Percentiles rank a stretch among this genome's conserved stretches.
Evolutionary conservation across 2,329 filamentous ascomycete genomes (phyloP).

Genomic region (Penicillium sp.): DNA sequence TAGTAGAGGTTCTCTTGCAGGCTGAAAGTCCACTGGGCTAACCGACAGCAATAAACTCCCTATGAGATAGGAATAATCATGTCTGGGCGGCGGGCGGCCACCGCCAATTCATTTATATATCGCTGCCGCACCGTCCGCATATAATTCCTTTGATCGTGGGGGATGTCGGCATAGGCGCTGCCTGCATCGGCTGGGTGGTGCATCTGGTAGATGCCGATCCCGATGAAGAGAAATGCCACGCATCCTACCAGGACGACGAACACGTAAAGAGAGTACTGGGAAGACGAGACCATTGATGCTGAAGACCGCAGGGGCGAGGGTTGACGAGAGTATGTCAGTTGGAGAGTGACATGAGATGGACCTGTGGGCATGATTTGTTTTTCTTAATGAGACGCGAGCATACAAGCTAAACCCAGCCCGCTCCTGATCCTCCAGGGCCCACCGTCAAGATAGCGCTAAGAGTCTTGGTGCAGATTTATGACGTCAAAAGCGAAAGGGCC

Average conservation of each 20-base stretch:
- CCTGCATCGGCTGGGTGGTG: not conserved
- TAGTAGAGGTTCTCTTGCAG: too few relatives aligned
- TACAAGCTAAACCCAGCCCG: too few relatives aligned
- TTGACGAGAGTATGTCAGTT: too few relatives aligned
- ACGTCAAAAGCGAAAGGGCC: too few relatives aligned
- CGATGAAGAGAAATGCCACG: constrained; percentile 4
- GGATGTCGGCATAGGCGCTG: not conserved
- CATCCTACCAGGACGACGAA: constrained; percentile 10
- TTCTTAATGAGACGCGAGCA: too few relatives aligned
- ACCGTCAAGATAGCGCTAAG: too few relatives aligned
- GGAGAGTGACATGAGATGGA: too few relatives aligned
- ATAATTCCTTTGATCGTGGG: constrained; percentile 3
- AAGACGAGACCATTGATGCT: constrained; percentile 5
- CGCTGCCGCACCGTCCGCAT: constrained; percentile 7
- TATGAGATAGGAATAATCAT: constrained; percentile 1
- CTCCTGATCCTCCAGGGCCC: too few relatives aligned
- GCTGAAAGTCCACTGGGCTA: too few relatives aligned
- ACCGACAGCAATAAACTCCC: not conserved
- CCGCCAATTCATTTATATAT: not conserved
- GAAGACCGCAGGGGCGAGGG: too few relatives aligned
- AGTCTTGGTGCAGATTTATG: too few relatives aligned
- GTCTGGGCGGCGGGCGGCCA: constrained; percentile 1
- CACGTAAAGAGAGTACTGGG: constrained; percentile 11
- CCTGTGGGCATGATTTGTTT: too few relatives aligned
- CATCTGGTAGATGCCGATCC: constrained; percentile 6